Evolutionary conservation across 2,329 filamentous ascomycete genomes (phyloP), one percentile per base, ranked within the genome.

Genomic region (Alternaria burnsii): DNA sequence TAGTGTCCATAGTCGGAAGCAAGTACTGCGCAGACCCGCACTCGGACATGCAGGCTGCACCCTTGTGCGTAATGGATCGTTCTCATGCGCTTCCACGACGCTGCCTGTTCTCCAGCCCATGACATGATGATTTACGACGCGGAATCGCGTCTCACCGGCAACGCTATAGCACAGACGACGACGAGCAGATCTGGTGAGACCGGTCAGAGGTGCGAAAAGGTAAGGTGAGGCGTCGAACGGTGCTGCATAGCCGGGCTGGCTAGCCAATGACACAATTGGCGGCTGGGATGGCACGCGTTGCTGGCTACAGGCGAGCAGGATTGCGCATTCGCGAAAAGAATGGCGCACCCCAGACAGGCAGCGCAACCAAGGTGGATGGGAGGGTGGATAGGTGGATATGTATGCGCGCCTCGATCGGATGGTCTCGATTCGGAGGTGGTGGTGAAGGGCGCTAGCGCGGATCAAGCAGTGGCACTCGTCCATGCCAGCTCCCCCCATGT

Each of bases 61-160:
- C 43, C 44, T 47, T 47, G 44, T 32, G 28, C 3, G 43, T 14
- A 18, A 47, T 47, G 14, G 10, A 42, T 20, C 40, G 26, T 30
- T 20, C 24, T 1, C 14, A 56, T 54, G 62, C 58, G 38, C 62
- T 62, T 55, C 62, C 20, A 62, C 51, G 26, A 62, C 28, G 9
- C 22, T 26, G 24, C 24, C 24, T 26, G 24, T 26, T 26, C 24
- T 51, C 41, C 50, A 60, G 57, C 47, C 55, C 47, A 53, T 44
- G 55, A 59, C 50, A 52, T 51, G 52, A 38, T 57, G 36, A 53
- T 59, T 44, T 30, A 24, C 43, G 24, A 41, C 43, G 51, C 46
- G 34, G 57, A 40, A 20, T 20, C 42, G 59, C 48, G 64, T 59
- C 65, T 72, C 62, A 71, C 70, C 68, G 71, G 70, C 62, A 56